phyloP scores from a whole-genome alignment of 1,139 yeast genomes.

The Pichia sp. region DNA sequence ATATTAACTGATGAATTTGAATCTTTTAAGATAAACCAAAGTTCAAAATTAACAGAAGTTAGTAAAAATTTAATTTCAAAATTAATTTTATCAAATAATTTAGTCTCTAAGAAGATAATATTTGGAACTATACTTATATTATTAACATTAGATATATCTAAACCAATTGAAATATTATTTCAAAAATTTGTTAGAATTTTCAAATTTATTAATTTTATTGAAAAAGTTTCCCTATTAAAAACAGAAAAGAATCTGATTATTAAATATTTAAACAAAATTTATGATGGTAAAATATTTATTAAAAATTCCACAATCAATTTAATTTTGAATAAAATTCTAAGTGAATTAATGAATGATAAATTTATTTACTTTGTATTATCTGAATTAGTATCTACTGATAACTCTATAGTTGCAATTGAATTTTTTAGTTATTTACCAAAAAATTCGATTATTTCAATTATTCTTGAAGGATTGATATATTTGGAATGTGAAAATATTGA shows the following conservation, averaged over 20 bases:
- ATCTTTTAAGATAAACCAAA: slow-evolving; percentile 16
- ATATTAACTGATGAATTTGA: slow-evolving; percentile 23
- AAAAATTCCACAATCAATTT: slow-evolving; percentile 24
- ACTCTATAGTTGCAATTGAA: slow-evolving; percentile 14
- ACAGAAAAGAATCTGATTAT: slow-evolving; percentile 4
- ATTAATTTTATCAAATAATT: slow-evolving; percentile 22
- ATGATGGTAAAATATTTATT: slow-evolving; percentile 22
- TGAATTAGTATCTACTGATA: slow-evolving; percentile 14
- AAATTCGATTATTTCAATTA: slow-evolving; percentile 20
- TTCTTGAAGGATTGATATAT: slow-evolving; percentile 27
- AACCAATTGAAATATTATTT: slow-evolving; percentile 27
- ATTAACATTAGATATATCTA: slow-evolving; percentile 34
- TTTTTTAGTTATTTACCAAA: slow-evolving; percentile 18
- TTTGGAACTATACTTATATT: slow-evolving; percentile 33
- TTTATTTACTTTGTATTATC: slow-evolving; percentile 25
- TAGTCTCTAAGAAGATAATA: slow-evolving; percentile 25
- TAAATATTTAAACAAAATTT: slow-evolving; percentile 13
- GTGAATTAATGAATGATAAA: slow-evolving; percentile 17
- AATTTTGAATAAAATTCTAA: slow-evolving; percentile 15
- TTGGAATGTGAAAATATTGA: slow-evolving; percentile 23
- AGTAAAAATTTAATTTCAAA: slow-evolving; percentile 21
- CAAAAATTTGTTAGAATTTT: slow-evolving; percentile 13
- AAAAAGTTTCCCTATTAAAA: slow-evolving; percentile 3
- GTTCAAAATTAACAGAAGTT: slow-evolving; percentile 21
- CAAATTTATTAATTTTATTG: slow-evolving; percentile 13